Evolutionary conservation across 2,329 filamentous ascomycete genomes (phyloP).

Genomic region (Cladophialophora immunda): DNA sequence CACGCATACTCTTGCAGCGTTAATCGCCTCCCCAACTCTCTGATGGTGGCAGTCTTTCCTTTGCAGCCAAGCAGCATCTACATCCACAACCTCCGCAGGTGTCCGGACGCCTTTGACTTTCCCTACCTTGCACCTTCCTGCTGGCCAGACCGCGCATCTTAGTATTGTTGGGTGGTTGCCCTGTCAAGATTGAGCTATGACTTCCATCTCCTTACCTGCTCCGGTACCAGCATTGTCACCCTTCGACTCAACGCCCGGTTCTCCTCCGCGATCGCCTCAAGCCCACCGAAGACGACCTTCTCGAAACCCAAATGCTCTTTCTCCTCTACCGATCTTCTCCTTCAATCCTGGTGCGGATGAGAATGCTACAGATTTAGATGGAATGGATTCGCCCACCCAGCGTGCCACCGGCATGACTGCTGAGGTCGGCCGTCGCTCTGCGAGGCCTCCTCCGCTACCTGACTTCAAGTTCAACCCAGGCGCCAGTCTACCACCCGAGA

Average conservation of each 20-base stretch:
- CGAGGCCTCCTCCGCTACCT: conserved; percentile 35
- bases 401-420: conserved; percentile 13
- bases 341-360: conserved; percentile 38
- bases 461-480: conserved; percentile 43
- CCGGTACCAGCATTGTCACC: conserved; percentile 28
- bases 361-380: conserved; percentile 16
- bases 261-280: conserved; percentile 33
- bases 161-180: conserved; percentile 48
- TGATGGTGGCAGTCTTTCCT: conserved; percentile 37
- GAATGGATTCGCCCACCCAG: conserved; percentile 15
- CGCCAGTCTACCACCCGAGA: conserved; percentile 36
- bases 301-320: conserved; percentile 36
- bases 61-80: conserved; percentile 24
- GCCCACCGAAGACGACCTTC: conserved; percentile 34
- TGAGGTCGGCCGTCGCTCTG: conserved; percentile 25
- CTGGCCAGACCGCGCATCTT: conserved; percentile 32
- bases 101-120: conserved; percentile 33
- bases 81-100: conserved; percentile 29
- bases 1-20: conserved; percentile 16
- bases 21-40: conserved; percentile 20
- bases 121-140: conserved; percentile 32
- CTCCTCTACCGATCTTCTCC: conserved; percentile 37
- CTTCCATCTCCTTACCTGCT: conserved; percentile 37
- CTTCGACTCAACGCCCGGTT: conserved; percentile 25
- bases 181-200: conserved; percentile 59